A percentile compares a stretch with the other conserved stretches of the same genome.
Conservation (phyloP, 2,329 filamentous ascomycete species). For the Sclerotinia borealis region DNA sequence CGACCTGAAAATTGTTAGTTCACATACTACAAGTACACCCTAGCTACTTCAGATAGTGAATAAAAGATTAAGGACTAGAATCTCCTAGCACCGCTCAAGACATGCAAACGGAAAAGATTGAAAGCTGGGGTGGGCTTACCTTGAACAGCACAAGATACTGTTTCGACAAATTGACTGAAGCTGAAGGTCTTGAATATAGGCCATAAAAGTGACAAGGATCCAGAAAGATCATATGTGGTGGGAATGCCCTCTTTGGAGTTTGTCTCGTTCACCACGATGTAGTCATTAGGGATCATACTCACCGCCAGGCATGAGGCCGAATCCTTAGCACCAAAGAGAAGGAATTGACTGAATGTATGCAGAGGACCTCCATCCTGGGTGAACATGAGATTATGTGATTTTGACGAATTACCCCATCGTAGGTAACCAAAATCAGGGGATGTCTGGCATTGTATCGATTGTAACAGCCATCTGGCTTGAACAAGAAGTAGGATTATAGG, state of each 20-base stretch:
- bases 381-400: conserved; percentile 62
- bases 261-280: conserved; percentile 29
- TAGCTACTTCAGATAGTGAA: background rate
- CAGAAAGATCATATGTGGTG: conserved; percentile 34
- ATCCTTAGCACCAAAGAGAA: conserved; percentile 71
- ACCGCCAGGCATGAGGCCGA: conserved; percentile 68
- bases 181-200: conserved; percentile 65
- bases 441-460: conserved; percentile 89
- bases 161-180: conserved; percentile 82
- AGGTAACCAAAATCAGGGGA: conserved; percentile 63
- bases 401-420: conserved; percentile 63
- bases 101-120: background rate
- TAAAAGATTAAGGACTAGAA: background rate
- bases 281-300: conserved; percentile 58
- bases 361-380: conserved; percentile 63
- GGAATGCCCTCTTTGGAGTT: conserved; percentile 9
- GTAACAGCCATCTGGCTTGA: conserved; percentile 66
- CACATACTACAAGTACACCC: background rate
- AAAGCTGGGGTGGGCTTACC: conserved; percentile 39
- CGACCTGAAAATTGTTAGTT: conserved; percentile 35
- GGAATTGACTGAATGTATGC: conserved; percentile 62
- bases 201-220: conserved; percentile 74
- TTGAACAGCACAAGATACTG: conserved; percentile 79
- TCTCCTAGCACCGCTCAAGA: background rate
- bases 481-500: conserved; percentile 64